A percentile compares a stretch with the other conserved stretches of the same genome.
phyloP scores from a whole-genome alignment of 2,329 filamentous ascomycete genomes.

The Penicillium oxalicum region DNA sequence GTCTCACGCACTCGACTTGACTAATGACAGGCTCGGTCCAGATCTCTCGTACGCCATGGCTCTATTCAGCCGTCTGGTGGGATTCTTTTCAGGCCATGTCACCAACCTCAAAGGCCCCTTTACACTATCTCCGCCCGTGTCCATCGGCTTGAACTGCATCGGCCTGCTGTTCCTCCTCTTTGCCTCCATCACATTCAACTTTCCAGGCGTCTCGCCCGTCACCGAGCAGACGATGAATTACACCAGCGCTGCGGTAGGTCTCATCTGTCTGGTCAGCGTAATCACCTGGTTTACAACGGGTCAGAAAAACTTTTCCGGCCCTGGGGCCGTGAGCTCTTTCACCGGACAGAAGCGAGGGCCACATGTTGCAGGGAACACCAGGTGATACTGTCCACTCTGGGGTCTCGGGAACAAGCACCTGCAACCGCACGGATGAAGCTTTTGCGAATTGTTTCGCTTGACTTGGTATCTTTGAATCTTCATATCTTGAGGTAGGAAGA shows the following conservation, averaged over 20 bases:
- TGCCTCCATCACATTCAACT: conserved; percentile 52
- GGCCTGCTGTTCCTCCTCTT: conserved; percentile 51
- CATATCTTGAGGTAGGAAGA: too few relatives aligned
- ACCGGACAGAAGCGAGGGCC: conserved; percentile 6
- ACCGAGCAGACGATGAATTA: conserved; percentile 54
- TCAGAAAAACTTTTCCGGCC: conserved; percentile 47
- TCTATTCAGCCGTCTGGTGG: conserved; percentile 46
- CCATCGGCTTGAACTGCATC: conserved; percentile 43
- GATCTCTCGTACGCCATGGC: conserved; percentile 55
- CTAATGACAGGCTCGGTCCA: conserved; percentile 13
- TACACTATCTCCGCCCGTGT: conserved; percentile 41
- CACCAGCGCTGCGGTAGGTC: conserved; percentile 51
- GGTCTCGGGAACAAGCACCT: too few relatives aligned
- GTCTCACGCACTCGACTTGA: background rate
- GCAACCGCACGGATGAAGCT: too few relatives aligned
- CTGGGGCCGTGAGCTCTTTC: conserved; percentile 23
- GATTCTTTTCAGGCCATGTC: conserved; percentile 40
- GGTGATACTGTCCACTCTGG: background rate
- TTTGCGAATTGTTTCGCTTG: too few relatives aligned
- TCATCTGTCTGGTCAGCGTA: conserved; percentile 47
- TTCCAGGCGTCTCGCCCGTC: conserved; percentile 49
- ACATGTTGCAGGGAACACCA: background rate
- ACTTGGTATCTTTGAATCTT: too few relatives aligned
- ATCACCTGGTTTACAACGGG: conserved; percentile 51
- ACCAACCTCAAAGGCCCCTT: conserved; percentile 34